Evolutionary conservation across 768 basidiomycete species (phyloP).

Genomic region (Rhizopogon vulgaris): DNA sequence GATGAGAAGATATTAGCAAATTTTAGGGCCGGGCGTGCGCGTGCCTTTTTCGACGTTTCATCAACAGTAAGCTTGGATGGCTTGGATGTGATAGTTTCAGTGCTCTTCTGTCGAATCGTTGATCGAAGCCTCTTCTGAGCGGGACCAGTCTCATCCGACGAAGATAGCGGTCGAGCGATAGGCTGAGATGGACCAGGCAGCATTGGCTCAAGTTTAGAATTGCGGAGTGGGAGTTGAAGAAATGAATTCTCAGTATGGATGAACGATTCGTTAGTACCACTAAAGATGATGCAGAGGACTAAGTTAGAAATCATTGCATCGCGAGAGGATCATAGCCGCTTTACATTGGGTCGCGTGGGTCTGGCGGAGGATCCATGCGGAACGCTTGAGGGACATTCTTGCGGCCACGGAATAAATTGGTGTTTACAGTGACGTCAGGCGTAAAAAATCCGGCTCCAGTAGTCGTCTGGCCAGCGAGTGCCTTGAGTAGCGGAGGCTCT

Average conservation of each 20-base stretch:
- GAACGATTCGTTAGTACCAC: constrained; percentile 52
- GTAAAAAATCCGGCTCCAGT: constrained; percentile 74
- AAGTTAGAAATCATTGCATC: not conserved
- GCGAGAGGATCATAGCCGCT: constrained; percentile 10
- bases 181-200: constrained; percentile 39
- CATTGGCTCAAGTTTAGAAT: constrained; percentile 34
- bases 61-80: constrained; percentile 56
- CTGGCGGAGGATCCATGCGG: constrained; percentile 46
- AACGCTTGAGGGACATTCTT: constrained; percentile 50
- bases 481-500: constrained; percentile 34
- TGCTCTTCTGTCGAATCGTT: constrained; percentile 47
- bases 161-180: constrained; percentile 65
- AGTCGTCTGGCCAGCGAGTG: constrained; percentile 40
- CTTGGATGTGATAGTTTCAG: constrained; percentile 46
- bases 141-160: constrained; percentile 77
- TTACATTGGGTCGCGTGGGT: constrained; percentile 61
- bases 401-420: constrained; percentile 52
- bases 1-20: constrained; percentile 88
- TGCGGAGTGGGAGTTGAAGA: constrained; percentile 40
- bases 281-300: constrained; percentile 20
- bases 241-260: constrained; percentile 54
- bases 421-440: constrained; percentile 54
- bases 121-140: constrained; percentile 71
- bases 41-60: constrained; percentile 84
- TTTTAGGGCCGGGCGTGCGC: constrained; percentile 82